Evolutionary conservation across 2,329 filamentous ascomycete genomes (phyloP), one percentile per base, ranked within the genome.

Genomic region (Talaromyces sp.): DNA sequence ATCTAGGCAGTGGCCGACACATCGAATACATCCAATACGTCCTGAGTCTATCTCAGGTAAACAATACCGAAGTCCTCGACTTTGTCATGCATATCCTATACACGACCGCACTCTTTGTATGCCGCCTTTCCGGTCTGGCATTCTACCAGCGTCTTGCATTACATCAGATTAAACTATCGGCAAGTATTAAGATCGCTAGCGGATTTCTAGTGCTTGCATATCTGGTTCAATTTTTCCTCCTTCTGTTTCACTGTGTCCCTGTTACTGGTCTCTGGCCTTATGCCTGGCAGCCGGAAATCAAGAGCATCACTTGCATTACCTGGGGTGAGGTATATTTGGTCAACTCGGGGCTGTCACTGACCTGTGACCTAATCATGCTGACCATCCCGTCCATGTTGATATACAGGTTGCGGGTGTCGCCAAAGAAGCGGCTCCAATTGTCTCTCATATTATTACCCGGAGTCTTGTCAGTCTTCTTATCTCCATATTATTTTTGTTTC

Each of bases 221-320:
- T 56, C 61, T 83, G 1, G 76, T 79, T 0, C 81, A 83, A 60
- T 69, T 83, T 11, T 72, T 81, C 26, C 72, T 83, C 2, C 70
- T 83, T 54, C 72, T 83, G 59, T 81, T 83, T 62, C 81, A 83
- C 67, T 83, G 81, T 60, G 67, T 65, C 1, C 81, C 81, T 0
- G 79, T 83, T 0, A 83, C 81, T 0, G 79, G 74, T 0, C 67
- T 80, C 1, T 83, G 81, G 81, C 81, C 81, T 0, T 83, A 83
- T 56, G 73, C 68, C 1, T 83, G 76, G 72, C 79, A 83, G 63
- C 65, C 69, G 0, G 73, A 73, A 9, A 69, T 65, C 11, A 69
- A 68, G 1, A 62, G 73, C 2, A 83, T 79, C 62, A 72, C 64
- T 0, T 83, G 81, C 62, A 61, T 83, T 48, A 68, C 76, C 17